phyloP scores from a whole-genome alignment of 2,329 filamentous ascomycete species.

The Gaeumannomyces tritici region DNA sequence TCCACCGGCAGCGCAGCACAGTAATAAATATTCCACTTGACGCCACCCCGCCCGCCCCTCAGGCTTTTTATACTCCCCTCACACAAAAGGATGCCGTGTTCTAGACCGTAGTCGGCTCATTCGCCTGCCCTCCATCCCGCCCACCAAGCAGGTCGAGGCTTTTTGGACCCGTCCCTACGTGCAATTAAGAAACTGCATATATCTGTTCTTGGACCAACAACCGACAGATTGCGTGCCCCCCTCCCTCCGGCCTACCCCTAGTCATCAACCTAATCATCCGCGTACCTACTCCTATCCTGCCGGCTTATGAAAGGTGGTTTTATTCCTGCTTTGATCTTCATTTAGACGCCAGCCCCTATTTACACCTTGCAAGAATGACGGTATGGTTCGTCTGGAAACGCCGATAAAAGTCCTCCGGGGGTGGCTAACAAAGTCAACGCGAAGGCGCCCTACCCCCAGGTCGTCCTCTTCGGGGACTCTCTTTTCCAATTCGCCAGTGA shows the following conservation, averaged over 20 bases:
- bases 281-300: not conserved
- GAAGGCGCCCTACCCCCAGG: constrained; percentile 54
- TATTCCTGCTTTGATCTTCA: not conserved
- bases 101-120: not conserved
- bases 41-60: too few species aligned
- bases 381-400: not conserved
- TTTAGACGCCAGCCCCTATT: not conserved
- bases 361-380: not conserved
- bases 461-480: constrained; percentile 84
- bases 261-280: not conserved
- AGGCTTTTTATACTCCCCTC: not conserved
- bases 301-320: not conserved
- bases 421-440: not conserved
- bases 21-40: not conserved
- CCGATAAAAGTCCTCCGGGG: not conserved
- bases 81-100: not conserved
- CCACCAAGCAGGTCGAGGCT: not conserved
- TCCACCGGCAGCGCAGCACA: not conserved
- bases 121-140: not conserved
- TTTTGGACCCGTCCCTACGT: not conserved
- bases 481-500: constrained; percentile 63
- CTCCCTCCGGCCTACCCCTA: not conserved
- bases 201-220: not conserved
- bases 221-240: not conserved
- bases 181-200: not conserved